phyloP scores from a whole-genome alignment of 1,284 basidiomycete genomes.

The Spongispora temasekensis region DNA sequence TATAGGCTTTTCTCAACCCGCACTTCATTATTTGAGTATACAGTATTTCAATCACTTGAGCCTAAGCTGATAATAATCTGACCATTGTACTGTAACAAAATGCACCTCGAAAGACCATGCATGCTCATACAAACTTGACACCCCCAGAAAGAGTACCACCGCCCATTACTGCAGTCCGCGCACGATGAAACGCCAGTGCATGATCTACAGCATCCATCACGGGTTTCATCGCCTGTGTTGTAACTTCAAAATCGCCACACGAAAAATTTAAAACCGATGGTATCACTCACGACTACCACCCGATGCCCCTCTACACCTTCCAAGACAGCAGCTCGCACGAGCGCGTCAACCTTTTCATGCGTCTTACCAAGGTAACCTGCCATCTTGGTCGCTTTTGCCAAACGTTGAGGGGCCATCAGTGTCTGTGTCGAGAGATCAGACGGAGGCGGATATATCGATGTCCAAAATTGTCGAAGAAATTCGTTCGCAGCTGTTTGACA shows the following conservation, averaged over 20 bases:
- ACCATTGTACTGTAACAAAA: too few species aligned
- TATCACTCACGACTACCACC: slow-evolving; percentile 67
- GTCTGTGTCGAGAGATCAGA: slow-evolving; percentile 54
- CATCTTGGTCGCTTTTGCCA: slow-evolving; percentile 84
- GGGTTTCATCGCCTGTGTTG: slow-evolving; percentile 74
- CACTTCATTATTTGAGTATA: too few species aligned
- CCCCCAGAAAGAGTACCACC: not conserved
- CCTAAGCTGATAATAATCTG: not conserved
- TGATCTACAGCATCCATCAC: slow-evolving; percentile 77
- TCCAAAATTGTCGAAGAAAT: slow-evolving; percentile 96
- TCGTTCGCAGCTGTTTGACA: slow-evolving; percentile 94
- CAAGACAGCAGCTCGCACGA: slow-evolving; percentile 64
- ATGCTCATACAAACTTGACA: not conserved
- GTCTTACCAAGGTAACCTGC: slow-evolving; percentile 77
- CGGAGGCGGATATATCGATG: slow-evolving; percentile 78
- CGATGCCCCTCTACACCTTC: slow-evolving; percentile 64
- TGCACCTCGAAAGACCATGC: too few species aligned
- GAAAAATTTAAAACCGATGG: too few species aligned
- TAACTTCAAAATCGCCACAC: too few species aligned
- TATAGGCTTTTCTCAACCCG: too few species aligned
- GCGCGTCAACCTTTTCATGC: slow-evolving; percentile 76
- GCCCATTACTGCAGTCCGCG: slow-evolving; percentile 11
- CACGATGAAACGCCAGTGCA: slow-evolving; percentile 64
- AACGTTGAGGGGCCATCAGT: slow-evolving; percentile 52
- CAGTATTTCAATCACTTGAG: too few species aligned